Base-by-base conservation (phyloP, 148 eudicot genomes). In the Pharnaceum exiguum region DNA sequence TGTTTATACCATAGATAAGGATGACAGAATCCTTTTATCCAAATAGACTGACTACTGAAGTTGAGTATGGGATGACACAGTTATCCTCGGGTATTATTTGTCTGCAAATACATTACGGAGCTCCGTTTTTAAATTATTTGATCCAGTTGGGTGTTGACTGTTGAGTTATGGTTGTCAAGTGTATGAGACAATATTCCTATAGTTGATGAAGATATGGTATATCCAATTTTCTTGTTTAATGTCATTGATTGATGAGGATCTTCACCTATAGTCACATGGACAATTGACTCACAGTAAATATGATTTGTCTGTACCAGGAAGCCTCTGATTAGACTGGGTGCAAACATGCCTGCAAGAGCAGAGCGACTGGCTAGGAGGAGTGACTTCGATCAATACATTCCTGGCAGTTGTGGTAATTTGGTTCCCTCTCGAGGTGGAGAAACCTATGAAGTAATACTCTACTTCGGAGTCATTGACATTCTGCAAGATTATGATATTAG, bases 271-370 rank as follows among this genome's bases (percentile, higher is more conserved):
- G 18, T 3, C n/a, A 7, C 7, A 24, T 15, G 18, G 10, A 30
- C 15, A 42, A 22, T 2, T 27, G 31, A 18, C 5, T 53, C 23
- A 43, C 23, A 8, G 21, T 17, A 4, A 36, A 11, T 25, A 16
- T 21, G 3, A 17, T 35, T 31, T 32, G 2, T 5, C 28, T 47
- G 36, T 54, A 46, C 45, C 82, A 88, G 99, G 85, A 93, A 82
- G 63, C 83, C 90, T 3, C 71, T 84, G 75, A 83, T 93, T 51
- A 75, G 89, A 39, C 78, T 93, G 27, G 97, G 97, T 24, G 85
- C 95, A 16, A 84, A 87, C 75, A 90, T 84, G 97, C 97, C 97
- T 19, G 91, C 89, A 15, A 86, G 85, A 60, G 99, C 94, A 21
- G 96, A 93, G 62, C 60, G 75, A 48, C 55, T 83, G 57, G 79